Base-by-base conservation (phyloP, 129 eudicot genomes). In the Flaveria brownii region DNA sequence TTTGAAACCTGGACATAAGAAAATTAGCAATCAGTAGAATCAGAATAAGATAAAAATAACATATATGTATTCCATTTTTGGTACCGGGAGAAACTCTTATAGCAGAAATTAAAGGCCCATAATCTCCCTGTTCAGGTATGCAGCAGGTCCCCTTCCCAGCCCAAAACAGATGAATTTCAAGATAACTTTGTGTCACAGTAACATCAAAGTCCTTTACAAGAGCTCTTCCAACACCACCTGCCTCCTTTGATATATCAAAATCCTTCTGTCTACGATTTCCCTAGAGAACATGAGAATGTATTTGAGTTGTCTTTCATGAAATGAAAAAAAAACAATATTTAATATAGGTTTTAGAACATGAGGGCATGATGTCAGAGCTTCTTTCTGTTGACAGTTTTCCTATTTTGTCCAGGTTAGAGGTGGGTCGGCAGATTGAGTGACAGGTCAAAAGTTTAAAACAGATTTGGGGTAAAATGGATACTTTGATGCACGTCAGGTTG, bases 71-170 rank as follows among this genome's bases (percentile, higher is more conserved):
- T 68, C 50, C 6, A 26, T 57, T 22, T 61, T 68, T 42, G 50
- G 74, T 83, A 86, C 90, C 83, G 73, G 87, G 47, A 36, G 84
- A 59, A 63, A 83, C 84, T 43, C 85, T 77, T 69, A 86, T 6
- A 71, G 90, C 90, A 42, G 90, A 83, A 72, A 86, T 86, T 57
- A 72, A 67, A 20, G 85, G 87, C 69, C 90, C 90, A 60, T 86
- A 86, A 77, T 79, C 76, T 55, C 90, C 87, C 25, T 86, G 84
- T 50, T 64, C 41, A 62, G 90, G 90, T 63, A 86, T 81, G 55
- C 90, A 86, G 77, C 90, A 86, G 20, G 90, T 86, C 47, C 90
- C 90, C 63, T 86, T 86, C 55, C 90, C 90, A 64, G 87, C 87
- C 90, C 90, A 86, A 46, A 86, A 86, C 70, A 86, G 82, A 80